Percentiles rank a stretch among this genome's conserved stretches.
Evolutionary conservation across 75 land plant genomes (phyloP).

Genomic region (Cryptomeria japonica): DNA sequence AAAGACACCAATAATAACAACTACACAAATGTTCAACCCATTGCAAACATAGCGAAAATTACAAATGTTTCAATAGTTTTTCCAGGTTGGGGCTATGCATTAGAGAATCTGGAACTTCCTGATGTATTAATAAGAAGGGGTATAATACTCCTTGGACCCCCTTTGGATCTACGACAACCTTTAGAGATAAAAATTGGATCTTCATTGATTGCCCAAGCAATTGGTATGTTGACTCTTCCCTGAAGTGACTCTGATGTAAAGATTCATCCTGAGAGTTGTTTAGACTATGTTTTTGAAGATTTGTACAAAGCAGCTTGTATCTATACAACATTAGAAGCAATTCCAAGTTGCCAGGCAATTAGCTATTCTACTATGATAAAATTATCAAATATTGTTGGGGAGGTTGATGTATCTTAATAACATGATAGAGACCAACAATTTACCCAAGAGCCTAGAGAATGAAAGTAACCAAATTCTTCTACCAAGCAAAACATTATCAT

Average conservation of each 20-base stretch:
- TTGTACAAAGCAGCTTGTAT: slow-evolving; percentile 88
- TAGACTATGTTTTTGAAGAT: slow-evolving; percentile 77
- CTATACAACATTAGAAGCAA: slow-evolving; percentile 84
- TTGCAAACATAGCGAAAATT: slow-evolving; percentile 90
- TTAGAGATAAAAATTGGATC: slow-evolving; percentile 99
- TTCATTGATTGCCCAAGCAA: slow-evolving; percentile 96
- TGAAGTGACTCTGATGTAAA: slow-evolving; percentile 98
- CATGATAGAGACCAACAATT: no score
- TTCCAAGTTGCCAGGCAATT: slow-evolving; percentile 82
- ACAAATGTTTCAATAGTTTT: slow-evolving; percentile 94
- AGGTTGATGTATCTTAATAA: no score
- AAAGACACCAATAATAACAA: slow-evolving; percentile 98
- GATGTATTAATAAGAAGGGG: slow-evolving; percentile 75
- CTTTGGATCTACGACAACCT: slow-evolving; percentile 86
- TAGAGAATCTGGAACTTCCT: slow-evolving; percentile 95
- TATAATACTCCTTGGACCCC: slow-evolving; percentile 93
- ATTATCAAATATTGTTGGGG: slow-evolving; percentile 99
- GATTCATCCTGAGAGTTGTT: slow-evolving; percentile 72
- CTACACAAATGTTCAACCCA: slow-evolving; percentile 98
- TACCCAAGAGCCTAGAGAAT: no score
- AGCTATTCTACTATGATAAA: slow-evolving; percentile 99
- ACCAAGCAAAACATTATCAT: no score
- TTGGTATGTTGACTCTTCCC: slow-evolving; percentile 92
- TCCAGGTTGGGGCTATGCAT: slow-evolving; percentile 99
- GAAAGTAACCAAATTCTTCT: no score